Percentiles rank a stretch among this genome's conserved stretches.
phyloP scores from a whole-genome alignment of 371 early-diverging fungal genomes.

The Rhizopus sp. region DNA sequence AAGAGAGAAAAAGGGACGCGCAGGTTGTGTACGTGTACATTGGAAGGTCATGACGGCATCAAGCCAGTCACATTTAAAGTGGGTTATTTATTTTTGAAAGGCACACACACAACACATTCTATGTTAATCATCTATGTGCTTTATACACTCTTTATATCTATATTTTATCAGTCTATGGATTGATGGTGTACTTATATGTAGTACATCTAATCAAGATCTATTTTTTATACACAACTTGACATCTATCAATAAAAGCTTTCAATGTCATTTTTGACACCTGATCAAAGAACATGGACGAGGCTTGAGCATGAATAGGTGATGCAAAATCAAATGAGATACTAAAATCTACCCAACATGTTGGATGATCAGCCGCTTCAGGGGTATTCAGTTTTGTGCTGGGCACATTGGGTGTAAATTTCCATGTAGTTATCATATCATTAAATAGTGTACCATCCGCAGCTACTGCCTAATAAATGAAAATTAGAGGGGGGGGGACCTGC shows the following conservation, averaged over 20 bases:
- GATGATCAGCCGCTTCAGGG: slow-evolving; percentile 45
- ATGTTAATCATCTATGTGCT: too few relatives aligned
- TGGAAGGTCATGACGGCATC: slow-evolving; percentile 1
- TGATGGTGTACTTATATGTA: background rate
- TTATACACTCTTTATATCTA: background rate
- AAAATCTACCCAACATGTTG: slow-evolving; percentile 70
- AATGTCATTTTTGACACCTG: slow-evolving; percentile 77
- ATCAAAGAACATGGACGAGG: slow-evolving; percentile 75
- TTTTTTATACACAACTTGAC: slow-evolving; percentile 58
- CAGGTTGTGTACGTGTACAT: background rate
- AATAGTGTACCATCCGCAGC: slow-evolving; percentile 71
- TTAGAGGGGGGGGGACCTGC: too few relatives aligned
- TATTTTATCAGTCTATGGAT: background rate
- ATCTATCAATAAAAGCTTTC: slow-evolving; percentile 70
- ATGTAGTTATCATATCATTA: slow-evolving; percentile 66
- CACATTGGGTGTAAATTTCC: slow-evolving; percentile 65
- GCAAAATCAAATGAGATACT: slow-evolving; percentile 78
- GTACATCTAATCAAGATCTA: slow-evolving; percentile 5
- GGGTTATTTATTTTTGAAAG: background rate
- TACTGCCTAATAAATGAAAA: slow-evolving; percentile 49
- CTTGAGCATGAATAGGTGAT: slow-evolving; percentile 74
- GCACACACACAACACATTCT: too few relatives aligned
- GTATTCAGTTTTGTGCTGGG: slow-evolving; percentile 28
- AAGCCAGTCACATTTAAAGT: background rate
- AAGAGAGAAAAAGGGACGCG: slow-evolving; percentile 3